phyloP scores from a whole-genome alignment of 73 alveolate genomes.

The Paraurostyla sp. region DNA sequence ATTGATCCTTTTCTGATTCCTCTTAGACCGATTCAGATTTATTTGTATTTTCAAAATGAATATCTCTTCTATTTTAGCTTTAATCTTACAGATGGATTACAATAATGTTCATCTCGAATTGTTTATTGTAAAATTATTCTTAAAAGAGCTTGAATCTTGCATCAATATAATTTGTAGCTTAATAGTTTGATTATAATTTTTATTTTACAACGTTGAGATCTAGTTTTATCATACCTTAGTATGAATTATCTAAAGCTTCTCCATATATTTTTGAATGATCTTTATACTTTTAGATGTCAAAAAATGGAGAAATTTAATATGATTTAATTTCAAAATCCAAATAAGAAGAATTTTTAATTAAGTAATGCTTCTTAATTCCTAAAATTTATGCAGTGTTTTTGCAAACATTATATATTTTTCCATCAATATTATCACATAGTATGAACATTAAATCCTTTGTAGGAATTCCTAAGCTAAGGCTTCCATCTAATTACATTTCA shows the following conservation, averaged over 20 bases:
- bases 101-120: not conserved
- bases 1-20: not conserved
- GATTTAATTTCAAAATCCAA: constrained; percentile 31
- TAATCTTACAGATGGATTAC: not conserved
- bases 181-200: not conserved
- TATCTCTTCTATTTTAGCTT: not conserved
- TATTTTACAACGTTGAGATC: not conserved
- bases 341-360: constrained; percentile 18
- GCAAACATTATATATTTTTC: constrained; percentile 41
- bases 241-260: not conserved
- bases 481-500: not conserved
- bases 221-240: constrained; percentile 15
- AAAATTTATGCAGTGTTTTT: not conserved
- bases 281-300: not conserved
- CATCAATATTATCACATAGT: constrained; percentile 27
- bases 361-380: constrained; percentile 31
- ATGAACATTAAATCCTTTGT: constrained; percentile 8
- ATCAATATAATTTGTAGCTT: constrained; percentile 10
- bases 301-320: constrained; percentile 6
- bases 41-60: not conserved
- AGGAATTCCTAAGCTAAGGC: not conserved
- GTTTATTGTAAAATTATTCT: constrained; percentile 12
- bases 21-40: not conserved
- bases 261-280: not conserved
- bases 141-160: constrained; percentile 22